A percentile compares a stretch with the other conserved stretches of the same genome.
Conservation (phyloP, 352 stramenopile genomes). For the Globisporangium abappressorium region DNA sequence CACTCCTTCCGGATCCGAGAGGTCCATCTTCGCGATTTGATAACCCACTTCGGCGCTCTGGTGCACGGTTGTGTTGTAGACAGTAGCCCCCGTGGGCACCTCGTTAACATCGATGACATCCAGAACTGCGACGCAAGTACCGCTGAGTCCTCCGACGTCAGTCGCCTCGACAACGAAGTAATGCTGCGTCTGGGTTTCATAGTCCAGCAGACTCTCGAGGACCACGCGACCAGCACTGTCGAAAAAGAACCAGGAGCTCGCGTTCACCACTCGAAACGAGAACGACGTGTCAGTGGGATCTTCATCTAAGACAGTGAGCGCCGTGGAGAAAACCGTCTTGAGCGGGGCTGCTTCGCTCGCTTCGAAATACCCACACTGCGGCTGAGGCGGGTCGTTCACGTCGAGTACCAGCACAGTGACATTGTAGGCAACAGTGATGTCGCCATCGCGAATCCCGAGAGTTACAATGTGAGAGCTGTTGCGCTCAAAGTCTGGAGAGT, state of each 20-base stretch:
- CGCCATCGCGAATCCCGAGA: not conserved
- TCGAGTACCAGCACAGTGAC: conserved; percentile 21
- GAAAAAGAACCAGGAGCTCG: conserved; percentile 25
- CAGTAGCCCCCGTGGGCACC: conserved; percentile 23
- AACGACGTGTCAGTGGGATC: conserved; percentile 21
- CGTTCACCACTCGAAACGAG: conserved; percentile 23
- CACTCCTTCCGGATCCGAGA: conserved; percentile 8
- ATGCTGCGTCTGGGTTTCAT: conserved; percentile 28
- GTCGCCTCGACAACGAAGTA: conserved; percentile 28
- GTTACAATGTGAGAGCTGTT: conserved; percentile 9
- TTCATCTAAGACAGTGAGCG: conserved; percentile 28
- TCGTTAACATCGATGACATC: conserved; percentile 45
- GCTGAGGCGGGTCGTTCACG: conserved; percentile 26
- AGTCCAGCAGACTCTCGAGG: conserved; percentile 33
- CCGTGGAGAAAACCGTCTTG: conserved; percentile 13
- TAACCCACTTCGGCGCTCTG: conserved; percentile 20
- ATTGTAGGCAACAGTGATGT: conserved; percentile 8
- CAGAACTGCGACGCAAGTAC: conserved; percentile 28
- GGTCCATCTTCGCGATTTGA: conserved; percentile 9
- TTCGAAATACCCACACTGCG: conserved; percentile 15
- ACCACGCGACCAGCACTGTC: conserved; percentile 30
- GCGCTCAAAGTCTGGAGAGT: conserved; percentile 37
- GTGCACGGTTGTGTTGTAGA: conserved; percentile 36
- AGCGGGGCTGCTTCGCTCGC: conserved; percentile 25
- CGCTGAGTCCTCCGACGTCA: conserved; percentile 33